A percentile compares a stretch with the other conserved stretches of the same genome.
phyloP scores from a whole-genome alignment of 768 basidiomycete genomes.

The Termitomyces sp. region DNA sequence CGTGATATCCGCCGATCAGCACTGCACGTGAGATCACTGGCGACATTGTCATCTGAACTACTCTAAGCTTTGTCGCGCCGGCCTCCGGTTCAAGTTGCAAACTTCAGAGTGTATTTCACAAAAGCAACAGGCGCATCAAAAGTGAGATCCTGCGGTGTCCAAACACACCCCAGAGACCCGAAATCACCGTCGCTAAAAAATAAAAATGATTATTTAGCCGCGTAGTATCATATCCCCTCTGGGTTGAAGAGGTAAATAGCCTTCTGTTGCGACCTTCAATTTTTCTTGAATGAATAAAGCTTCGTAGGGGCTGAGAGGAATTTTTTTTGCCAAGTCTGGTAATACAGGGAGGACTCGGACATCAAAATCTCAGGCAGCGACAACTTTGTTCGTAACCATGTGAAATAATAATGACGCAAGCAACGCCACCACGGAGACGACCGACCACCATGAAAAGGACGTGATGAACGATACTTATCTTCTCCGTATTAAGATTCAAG shows the following conservation, averaged over 20 bases:
- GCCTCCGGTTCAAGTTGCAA: too few species aligned
- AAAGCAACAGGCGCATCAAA: too few species aligned
- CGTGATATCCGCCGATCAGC: neutral
- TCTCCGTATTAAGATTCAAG: neutral
- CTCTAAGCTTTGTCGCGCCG: too few species aligned
- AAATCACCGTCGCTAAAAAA: neutral
- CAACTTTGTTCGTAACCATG: neutral
- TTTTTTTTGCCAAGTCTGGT: neutral
- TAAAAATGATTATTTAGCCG: neutral
- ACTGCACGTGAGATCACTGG: neutral
- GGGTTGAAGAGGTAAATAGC: neutral
- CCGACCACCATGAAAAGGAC: too few species aligned
- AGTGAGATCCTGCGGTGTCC: too few species aligned
- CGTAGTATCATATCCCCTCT: neutral
- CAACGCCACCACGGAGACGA: neutral
- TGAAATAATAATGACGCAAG: neutral
- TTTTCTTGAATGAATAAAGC: neutral
- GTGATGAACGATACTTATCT: neutral
- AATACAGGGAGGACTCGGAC: neutral
- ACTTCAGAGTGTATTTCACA: too few species aligned
- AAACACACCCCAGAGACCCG: neutral
- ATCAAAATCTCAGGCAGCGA: neutral
- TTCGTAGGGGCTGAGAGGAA: neutral
- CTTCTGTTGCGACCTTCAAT: neutral
- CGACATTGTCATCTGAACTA: neutral